A percentile compares a stretch with the other conserved stretches of the same genome.
Conservation (phyloP, 1,284 basidiomycete genomes). For the Jaminaea rosea region DNA sequence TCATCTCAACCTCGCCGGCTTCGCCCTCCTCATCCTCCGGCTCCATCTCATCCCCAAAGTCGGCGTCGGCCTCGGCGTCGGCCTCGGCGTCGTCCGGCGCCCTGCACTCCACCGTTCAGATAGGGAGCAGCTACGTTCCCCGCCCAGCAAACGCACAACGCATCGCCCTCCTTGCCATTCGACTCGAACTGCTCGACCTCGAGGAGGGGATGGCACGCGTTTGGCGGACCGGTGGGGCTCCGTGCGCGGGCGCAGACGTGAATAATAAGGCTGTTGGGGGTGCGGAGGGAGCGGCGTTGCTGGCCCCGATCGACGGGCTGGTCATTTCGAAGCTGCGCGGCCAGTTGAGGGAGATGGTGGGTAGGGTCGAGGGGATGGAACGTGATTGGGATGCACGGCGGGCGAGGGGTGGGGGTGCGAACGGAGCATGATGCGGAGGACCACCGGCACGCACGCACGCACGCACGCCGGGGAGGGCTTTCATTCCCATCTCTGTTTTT, state of each 20-base stretch:
- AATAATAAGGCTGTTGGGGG: neutral
- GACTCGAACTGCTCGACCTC: slow-evolving; percentile 39
- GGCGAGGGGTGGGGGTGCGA: too few species aligned
- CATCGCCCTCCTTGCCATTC: slow-evolving; percentile 45
- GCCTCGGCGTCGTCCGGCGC: too few species aligned
- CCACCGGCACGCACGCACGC: too few species aligned
- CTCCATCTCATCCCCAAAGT: too few species aligned
- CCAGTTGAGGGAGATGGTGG: neutral
- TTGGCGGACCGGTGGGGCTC: slow-evolving; percentile 7
- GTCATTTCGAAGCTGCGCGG: neutral
- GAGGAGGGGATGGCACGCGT: slow-evolving; percentile 36
- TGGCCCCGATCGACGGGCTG: neutral
- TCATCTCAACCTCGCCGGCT: too few species aligned
- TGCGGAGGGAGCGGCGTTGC: neutral
- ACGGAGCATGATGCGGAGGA: too few species aligned
- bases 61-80: neutral
- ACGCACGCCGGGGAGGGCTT: too few species aligned
- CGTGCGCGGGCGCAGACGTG: too few species aligned
- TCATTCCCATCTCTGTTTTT: too few species aligned
- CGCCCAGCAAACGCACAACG: slow-evolving; percentile 28
- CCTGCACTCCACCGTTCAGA: too few species aligned
- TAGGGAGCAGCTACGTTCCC: slow-evolving; percentile 38
- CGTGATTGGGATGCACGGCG: neutral
- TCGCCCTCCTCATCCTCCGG: too few species aligned
- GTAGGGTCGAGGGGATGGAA: neutral